Evolutionary conservation across 1,139 yeast species (phyloP).

Genomic region (Arxiozyma bovina): DNA sequence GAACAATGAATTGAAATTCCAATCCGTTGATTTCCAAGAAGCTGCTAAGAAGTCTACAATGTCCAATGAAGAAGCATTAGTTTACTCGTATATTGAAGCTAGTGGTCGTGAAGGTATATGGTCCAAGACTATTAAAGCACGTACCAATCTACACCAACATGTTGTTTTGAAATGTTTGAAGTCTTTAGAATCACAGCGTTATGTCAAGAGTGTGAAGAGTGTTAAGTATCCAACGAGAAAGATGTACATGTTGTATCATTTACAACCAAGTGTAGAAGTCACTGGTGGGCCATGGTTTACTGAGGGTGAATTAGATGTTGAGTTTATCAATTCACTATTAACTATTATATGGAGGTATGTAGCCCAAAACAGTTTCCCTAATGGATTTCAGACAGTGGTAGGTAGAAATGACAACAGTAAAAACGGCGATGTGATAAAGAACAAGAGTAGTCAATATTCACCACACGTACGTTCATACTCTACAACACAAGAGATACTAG

Average conservation of each 20-base stretch:
- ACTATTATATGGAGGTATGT: conserved; percentile 84
- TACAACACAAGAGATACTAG: conserved; percentile 60
- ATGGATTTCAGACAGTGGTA: conserved; percentile 41
- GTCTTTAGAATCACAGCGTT: conserved; percentile 70
- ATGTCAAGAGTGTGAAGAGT: conserved; percentile 81
- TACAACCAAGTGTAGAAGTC: conserved; percentile 90
- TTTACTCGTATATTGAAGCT: conserved; percentile 84
- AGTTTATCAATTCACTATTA: conserved; percentile 75
- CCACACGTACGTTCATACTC: conserved; percentile 57
- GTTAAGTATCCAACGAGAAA: conserved; percentile 96
- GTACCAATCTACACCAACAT: conserved; percentile 87
- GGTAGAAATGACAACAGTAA: not conserved
- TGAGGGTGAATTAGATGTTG: conserved; percentile 88
- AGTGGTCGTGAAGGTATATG: conserved; percentile 93
- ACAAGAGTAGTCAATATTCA: conserved; percentile 38
- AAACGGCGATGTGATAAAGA: conserved; percentile 8
- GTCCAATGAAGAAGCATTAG: conserved; percentile 84
- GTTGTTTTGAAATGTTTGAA: conserved; percentile 82
- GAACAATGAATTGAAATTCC: conserved; percentile 61
- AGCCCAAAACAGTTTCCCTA: conserved; percentile 67
- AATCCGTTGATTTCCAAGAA: conserved; percentile 57
- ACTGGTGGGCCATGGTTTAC: conserved; percentile 99
- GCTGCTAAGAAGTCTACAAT: conserved; percentile 65
- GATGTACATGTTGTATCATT: conserved; percentile 85
- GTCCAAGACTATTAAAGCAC: conserved; percentile 88